Evolutionary conservation across 1,139 yeast species (phyloP).

Genomic region (Taphrina confusa): DNA sequence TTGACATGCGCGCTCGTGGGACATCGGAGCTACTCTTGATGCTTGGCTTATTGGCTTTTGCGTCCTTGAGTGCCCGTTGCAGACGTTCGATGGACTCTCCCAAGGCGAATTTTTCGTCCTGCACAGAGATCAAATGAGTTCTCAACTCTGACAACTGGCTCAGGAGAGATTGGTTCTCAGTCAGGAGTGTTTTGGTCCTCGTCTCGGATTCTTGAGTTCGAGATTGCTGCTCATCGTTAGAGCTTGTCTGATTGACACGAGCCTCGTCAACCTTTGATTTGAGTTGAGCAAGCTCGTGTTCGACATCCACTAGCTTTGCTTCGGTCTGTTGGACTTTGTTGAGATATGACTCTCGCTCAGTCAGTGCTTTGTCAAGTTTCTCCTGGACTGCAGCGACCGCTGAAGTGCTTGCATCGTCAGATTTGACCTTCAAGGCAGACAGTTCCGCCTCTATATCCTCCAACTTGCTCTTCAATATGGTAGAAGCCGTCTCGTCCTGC

Average conservation of each 20-base stretch:
- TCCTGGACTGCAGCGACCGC: not conserved
- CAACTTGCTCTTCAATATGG: not conserved
- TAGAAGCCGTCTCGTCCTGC: not conserved
- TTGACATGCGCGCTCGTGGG: constrained; percentile 12
- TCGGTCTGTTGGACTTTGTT: not conserved
- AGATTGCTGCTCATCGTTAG: not conserved
- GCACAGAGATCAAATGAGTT: constrained; percentile 21
- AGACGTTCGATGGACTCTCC: constrained; percentile 22
- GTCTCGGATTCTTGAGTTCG: constrained; percentile 16
- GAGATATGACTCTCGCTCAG: not conserved
- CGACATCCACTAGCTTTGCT: not conserved
- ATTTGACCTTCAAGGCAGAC: not conserved
- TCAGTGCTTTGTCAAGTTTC: not conserved
- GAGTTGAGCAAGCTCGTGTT: not conserved
- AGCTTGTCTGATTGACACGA: not conserved
- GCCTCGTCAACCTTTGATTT: not conserved
- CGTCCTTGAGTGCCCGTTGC: not conserved
- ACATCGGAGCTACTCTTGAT: not conserved
- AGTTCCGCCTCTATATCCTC: not conserved
- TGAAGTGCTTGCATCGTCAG: not conserved
- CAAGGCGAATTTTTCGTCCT: constrained; percentile 29
- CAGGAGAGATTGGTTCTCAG: constrained; percentile 25
- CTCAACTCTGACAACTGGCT: constrained; percentile 24
- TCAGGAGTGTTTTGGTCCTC: constrained; percentile 8
- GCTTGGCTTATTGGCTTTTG: not conserved